Percentiles rank a stretch among this genome's conserved stretches.
Evolutionary conservation across 78 protist species (phyloP).

Genomic region (Chrysochromulina tobinii): DNA sequence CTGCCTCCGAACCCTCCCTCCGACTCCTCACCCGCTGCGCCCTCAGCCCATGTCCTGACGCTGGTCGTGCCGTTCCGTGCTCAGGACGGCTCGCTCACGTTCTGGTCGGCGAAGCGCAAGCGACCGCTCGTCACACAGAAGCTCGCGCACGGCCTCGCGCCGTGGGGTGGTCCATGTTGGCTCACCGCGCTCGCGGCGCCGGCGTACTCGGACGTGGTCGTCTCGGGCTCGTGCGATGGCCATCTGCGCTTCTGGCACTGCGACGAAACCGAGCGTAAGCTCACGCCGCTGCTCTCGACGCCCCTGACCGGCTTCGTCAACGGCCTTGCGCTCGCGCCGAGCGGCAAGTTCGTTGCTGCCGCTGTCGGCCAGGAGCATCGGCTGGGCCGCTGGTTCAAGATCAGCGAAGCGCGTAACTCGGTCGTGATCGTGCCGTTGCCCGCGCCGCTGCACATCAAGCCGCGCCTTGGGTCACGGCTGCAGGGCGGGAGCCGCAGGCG

Average conservation of each 20-base stretch:
- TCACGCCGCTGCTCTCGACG: neutral
- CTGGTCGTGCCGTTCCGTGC: neutral
- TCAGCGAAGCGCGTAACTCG: neutral
- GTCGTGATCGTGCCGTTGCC: too few species aligned
- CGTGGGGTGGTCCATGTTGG: constrained; percentile 37
- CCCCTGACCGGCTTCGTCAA: constrained; percentile 66
- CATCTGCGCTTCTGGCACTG: constrained; percentile 48
- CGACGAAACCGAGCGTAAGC: constrained; percentile 7
- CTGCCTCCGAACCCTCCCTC: too few species aligned
- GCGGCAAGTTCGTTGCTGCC: constrained; percentile 55
- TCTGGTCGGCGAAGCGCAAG: constrained; percentile 33
- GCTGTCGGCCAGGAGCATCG: constrained; percentile 75
- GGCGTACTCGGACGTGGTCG: constrained; percentile 40
- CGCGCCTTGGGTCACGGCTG: too few species aligned
- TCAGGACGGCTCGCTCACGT: neutral
- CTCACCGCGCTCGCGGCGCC: constrained; percentile 41
- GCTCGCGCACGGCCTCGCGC: neutral
- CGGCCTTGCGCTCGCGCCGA: constrained; percentile 54
- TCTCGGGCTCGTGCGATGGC: constrained; percentile 72
- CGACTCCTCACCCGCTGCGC: too few species aligned
- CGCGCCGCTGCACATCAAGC: too few species aligned
- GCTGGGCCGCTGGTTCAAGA: constrained; percentile 76
- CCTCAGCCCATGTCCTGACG: too few species aligned
- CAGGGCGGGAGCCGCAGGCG: too few species aligned
- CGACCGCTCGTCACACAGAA: neutral